Conservation (phyloP, 2,329 filamentous ascomycete species). For the Microdochium paspali region DNA sequence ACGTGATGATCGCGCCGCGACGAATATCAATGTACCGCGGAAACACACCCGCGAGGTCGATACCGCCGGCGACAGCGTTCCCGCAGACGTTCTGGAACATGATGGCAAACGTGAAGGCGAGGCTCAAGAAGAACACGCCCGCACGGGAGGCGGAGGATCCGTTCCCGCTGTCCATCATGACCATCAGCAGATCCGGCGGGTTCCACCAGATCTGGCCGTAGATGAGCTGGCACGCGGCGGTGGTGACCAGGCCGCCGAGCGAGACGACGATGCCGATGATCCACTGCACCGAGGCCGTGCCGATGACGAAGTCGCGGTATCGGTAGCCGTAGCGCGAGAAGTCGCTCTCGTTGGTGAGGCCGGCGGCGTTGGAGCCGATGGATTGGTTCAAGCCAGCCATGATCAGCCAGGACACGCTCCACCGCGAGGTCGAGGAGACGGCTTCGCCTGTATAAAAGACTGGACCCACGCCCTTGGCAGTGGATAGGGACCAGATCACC, state of each 20-base stretch:
- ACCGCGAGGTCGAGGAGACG: constrained; percentile 22
- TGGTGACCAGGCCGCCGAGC: constrained; percentile 30
- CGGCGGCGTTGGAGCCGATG: constrained; percentile 26
- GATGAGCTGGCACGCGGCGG: constrained; percentile 30
- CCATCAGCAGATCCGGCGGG: constrained; percentile 31
- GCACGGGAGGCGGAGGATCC: constrained; percentile 20
- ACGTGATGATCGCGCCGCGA: constrained; percentile 18
- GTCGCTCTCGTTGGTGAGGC: constrained; percentile 25
- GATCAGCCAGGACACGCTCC: constrained; percentile 31
- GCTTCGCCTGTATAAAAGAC: constrained; percentile 27
- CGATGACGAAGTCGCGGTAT: constrained; percentile 24
- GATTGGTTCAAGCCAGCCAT: constrained; percentile 33
- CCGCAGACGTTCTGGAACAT: constrained; percentile 31
- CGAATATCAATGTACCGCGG: constrained; percentile 20
- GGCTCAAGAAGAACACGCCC: constrained; percentile 18
- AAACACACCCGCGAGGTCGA: constrained; percentile 19
- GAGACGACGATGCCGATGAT: constrained; percentile 29
- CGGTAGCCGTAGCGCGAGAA: constrained; percentile 30
- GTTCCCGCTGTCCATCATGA: constrained; percentile 31
- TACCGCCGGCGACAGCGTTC: constrained; percentile 18
- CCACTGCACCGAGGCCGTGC: constrained; percentile 27
- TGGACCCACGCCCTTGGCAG: constrained; percentile 31
- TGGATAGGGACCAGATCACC: constrained; percentile 35
- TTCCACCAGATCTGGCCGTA: constrained; percentile 38
- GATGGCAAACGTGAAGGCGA: constrained; percentile 27